Evolutionary conservation across 345 rosid species (phyloP).

Genomic region (Nephelium lappaceum): DNA sequence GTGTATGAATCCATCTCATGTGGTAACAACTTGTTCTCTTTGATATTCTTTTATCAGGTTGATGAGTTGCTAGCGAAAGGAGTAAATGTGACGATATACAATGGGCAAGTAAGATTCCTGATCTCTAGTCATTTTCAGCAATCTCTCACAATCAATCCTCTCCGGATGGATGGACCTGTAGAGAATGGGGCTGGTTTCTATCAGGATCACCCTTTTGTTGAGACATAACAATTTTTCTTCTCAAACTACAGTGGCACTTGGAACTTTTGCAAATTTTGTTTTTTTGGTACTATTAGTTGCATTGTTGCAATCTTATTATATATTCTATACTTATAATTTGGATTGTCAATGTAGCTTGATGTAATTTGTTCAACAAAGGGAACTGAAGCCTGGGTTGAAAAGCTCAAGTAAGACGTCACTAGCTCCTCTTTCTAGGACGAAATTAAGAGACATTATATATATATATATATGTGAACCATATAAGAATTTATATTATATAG

Average conservation of each 20-base stretch:
- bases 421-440: too few relatives aligned
- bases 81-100: constrained; percentile 74
- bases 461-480: too few relatives aligned
- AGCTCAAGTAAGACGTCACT: constrained; percentile 63
- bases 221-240: not conserved
- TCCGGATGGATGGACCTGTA: not conserved
- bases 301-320: too few relatives aligned
- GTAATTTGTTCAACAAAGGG: constrained; percentile 85
- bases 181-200: not conserved
- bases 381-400: constrained; percentile 84
- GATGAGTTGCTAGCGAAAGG: constrained; percentile 79
- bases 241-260: too few relatives aligned
- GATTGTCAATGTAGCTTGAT: constrained; percentile 57
- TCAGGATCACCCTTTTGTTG: constrained; percentile 21
- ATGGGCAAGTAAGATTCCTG: constrained; percentile 70
- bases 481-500: too few relatives aligned
- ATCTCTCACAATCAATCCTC: not conserved
- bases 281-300: too few relatives aligned
- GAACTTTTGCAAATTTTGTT: too few relatives aligned
- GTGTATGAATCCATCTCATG: too few relatives aligned
- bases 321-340: not conserved
- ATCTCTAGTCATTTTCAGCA: not conserved
- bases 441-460: too few relatives aligned
- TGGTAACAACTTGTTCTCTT: too few relatives aligned
- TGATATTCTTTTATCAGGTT: constrained; percentile 37